phyloP scores from a whole-genome alignment of 2,329 filamentous ascomycete genomes.

The Amesomyces nigricolor region DNA sequence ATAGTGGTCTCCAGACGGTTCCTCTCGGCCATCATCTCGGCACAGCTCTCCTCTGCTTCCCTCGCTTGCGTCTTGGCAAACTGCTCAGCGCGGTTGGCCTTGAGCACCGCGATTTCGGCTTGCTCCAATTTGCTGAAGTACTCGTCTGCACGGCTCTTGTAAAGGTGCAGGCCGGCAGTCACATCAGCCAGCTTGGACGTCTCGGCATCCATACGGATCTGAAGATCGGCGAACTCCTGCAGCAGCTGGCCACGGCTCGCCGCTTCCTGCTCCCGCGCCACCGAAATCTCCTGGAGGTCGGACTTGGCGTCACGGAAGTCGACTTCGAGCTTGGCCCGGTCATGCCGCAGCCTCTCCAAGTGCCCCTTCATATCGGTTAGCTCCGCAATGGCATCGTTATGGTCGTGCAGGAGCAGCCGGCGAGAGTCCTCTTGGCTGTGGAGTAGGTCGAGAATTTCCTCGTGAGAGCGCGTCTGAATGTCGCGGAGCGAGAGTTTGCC shows the following conservation, averaged over 20 bases:
- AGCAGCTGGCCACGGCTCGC: constrained; percentile 83
- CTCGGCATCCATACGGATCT: constrained; percentile 88
- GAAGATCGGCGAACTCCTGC: constrained; percentile 87
- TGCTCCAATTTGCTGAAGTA: constrained; percentile 97
- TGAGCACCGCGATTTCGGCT: constrained; percentile 90
- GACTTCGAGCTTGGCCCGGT: constrained; percentile 72
- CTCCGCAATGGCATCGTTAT: constrained; percentile 80
- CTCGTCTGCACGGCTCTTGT: constrained; percentile 88
- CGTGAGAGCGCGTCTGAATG: constrained; percentile 86
- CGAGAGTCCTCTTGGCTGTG: constrained; percentile 90
- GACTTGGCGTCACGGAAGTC: constrained; percentile 79
- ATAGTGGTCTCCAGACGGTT: constrained; percentile 83
- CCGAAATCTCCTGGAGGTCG: constrained; percentile 74
- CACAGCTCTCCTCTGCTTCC: constrained; percentile 87
- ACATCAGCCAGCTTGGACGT: constrained; percentile 80
- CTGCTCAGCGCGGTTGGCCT: constrained; percentile 84
- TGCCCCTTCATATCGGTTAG: constrained; percentile 80
- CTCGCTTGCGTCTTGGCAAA: constrained; percentile 86
- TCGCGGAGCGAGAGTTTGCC: constrained; percentile 87
- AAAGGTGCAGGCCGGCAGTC: constrained; percentile 74
- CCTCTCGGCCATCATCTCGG: constrained; percentile 83
- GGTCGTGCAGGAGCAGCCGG: constrained; percentile 71
- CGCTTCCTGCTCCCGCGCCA: constrained; percentile 78
- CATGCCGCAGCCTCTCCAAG: constrained; percentile 80
- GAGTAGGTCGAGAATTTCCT: constrained; percentile 87